phyloP scores from a whole-genome alignment of 1,284 basidiomycete genomes.

The Pseudozyma flocculosa region DNA sequence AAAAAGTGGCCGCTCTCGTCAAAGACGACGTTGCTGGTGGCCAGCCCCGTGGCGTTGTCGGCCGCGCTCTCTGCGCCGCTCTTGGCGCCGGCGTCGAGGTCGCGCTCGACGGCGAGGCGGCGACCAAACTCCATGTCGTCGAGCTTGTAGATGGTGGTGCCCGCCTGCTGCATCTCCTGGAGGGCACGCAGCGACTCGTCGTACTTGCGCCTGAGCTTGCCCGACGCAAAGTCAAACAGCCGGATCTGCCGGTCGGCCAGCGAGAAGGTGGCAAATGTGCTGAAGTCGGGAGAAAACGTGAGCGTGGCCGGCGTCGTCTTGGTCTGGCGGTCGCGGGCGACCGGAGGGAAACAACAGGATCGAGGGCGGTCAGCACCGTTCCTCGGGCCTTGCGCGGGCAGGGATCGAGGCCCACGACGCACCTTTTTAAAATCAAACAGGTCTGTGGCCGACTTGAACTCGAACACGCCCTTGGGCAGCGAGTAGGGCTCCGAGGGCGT shows the following conservation, averaged over 20 bases:
- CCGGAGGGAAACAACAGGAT: too few relatives aligned
- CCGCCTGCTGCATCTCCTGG: slow-evolving; percentile 77
- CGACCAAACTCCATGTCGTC: slow-evolving; percentile 99
- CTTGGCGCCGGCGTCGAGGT: slow-evolving; percentile 73
- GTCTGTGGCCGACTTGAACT: slow-evolving; percentile 86
- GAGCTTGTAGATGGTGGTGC: slow-evolving; percentile 82
- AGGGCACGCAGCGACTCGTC: slow-evolving; percentile 90
- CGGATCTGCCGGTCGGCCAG: slow-evolving; percentile 89
- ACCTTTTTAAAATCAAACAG: slow-evolving; percentile 99
- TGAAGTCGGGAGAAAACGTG: slow-evolving; percentile 82
- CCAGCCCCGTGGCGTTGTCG: slow-evolving; percentile 33
- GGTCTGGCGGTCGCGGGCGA: too few relatives aligned
- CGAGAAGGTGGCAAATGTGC: slow-evolving; percentile 87
- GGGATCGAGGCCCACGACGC: too few relatives aligned
- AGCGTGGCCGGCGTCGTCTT: slow-evolving; percentile 88
- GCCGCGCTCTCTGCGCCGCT: slow-evolving; percentile 60
- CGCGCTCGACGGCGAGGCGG: slow-evolving; percentile 84
- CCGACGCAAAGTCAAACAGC: slow-evolving; percentile 85
- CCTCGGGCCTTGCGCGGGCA: too few relatives aligned
- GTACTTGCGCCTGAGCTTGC: slow-evolving; percentile 87
- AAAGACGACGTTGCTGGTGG: slow-evolving; percentile 72
- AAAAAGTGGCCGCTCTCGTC: slow-evolving; percentile 95
- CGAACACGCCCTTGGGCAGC: slow-evolving; percentile 74
- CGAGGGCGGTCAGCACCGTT: too few relatives aligned
- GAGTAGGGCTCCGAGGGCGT: slow-evolving; percentile 80